phyloP scores from a whole-genome alignment of 2,329 filamentous ascomycete species.

The Phialophora macrospora region DNA sequence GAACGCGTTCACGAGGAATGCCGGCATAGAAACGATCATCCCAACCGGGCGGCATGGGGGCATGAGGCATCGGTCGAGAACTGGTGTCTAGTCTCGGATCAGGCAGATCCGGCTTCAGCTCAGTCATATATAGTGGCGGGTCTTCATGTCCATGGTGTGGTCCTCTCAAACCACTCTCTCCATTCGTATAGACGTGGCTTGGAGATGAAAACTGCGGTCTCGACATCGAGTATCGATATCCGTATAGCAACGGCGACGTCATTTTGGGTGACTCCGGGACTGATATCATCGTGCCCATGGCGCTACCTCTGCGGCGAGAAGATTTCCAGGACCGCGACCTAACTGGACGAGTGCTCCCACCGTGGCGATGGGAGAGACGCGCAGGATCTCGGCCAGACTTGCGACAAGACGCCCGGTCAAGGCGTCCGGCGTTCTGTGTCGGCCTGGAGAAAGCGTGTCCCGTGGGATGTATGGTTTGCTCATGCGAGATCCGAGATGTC shows the following conservation, averaged over 20 bases:
- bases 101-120: neutral
- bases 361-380: neutral
- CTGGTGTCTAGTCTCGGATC: neutral
- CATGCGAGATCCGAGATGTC: neutral
- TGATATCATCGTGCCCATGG: neutral
- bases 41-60: slow-evolving; percentile 14
- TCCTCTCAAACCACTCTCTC: neutral
- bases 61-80: slow-evolving; percentile 1
- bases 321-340: neutral
- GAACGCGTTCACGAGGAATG: neutral
- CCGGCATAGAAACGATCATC: slow-evolving; percentile 15
- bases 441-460: neutral
- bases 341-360: neutral
- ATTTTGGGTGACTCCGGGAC: neutral
- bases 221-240: neutral
- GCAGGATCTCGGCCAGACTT: neutral
- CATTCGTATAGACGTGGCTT: neutral
- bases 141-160: neutral
- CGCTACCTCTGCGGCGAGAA: neutral
- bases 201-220: neutral
- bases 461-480: neutral
- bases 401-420: neutral
- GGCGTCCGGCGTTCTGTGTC: neutral
- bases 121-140: neutral
- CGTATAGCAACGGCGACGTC: neutral